Percentiles rank a stretch among this genome's conserved stretches.
Conservation (phyloP, 768 basidiomycete genomes). For the Kwoniella mangroviensis region DNA sequence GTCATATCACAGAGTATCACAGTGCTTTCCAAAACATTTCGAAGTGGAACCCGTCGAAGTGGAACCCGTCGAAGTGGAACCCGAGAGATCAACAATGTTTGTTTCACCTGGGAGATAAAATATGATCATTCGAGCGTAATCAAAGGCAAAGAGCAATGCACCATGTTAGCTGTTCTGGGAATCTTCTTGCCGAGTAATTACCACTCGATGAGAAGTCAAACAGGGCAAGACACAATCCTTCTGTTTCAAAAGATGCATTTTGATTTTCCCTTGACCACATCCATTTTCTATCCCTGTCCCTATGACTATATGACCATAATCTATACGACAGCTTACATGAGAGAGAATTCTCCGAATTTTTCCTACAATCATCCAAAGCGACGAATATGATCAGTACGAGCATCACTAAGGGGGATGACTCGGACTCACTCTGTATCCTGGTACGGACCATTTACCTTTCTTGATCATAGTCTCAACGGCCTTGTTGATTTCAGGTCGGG, state of each 20-base stretch:
- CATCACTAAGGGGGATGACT: background rate
- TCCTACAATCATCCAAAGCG: conserved; percentile 62
- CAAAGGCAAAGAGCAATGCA: too few species aligned
- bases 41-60: too few species aligned
- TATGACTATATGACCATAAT: conserved; percentile 6
- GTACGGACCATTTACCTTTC: conserved; percentile 98
- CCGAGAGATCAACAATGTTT: too few species aligned
- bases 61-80: too few species aligned
- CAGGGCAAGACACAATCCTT: background rate
- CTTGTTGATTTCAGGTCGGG: conserved; percentile 88
- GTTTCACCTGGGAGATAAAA: too few species aligned
- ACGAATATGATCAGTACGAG: background rate
- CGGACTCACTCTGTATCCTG: conserved; percentile 65
- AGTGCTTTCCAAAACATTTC: too few species aligned
- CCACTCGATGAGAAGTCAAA: too few species aligned
- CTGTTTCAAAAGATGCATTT: conserved; percentile 23
- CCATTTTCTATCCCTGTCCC: conserved; percentile 1
- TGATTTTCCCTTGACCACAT: conserved; percentile 5
- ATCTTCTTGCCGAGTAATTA: too few species aligned
- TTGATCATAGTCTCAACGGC: conserved; percentile 87
- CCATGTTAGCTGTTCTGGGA: too few species aligned
- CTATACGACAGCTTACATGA: conserved; percentile 66
- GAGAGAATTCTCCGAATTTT: conserved; percentile 92
- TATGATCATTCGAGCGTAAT: too few species aligned
- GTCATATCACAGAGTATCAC: too few species aligned